Conservation (phyloP, 2,329 filamentous ascomycete genomes). For the Aspergillus sp. region DNA sequence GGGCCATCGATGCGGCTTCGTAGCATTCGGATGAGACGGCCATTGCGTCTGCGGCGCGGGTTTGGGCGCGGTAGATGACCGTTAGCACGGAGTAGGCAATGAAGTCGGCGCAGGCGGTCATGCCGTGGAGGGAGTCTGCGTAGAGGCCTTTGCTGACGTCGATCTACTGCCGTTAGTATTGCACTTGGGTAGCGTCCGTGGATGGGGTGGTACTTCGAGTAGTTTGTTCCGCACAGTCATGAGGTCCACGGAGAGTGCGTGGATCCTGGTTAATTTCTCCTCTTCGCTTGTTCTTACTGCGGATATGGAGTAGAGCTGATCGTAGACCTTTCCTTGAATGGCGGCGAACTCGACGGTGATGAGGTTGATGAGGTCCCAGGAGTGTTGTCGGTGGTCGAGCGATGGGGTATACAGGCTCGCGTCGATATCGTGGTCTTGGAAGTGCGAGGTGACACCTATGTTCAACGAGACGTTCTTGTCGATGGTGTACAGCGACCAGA, state of each 20-base stretch:
- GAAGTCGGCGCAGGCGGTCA: conserved; percentile 27
- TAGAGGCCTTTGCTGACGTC: conserved; percentile 24
- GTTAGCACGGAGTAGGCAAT: conserved; percentile 26
- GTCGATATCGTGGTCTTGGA: conserved; percentile 30
- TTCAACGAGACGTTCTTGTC: conserved; percentile 29
- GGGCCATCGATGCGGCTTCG: conserved; percentile 24
- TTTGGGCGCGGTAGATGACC: conserved; percentile 26
- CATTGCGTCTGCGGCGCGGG: conserved; percentile 22
- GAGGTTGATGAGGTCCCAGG: conserved; percentile 27
- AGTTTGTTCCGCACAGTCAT: conserved; percentile 23
- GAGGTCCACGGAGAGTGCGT: conserved; percentile 22
- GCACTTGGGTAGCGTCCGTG: neutral
- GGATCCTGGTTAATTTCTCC: conserved; percentile 16
- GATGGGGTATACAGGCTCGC: conserved; percentile 21
- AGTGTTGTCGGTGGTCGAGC: conserved; percentile 13
- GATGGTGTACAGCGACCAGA: conserved; percentile 27
- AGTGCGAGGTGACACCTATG: conserved; percentile 24
- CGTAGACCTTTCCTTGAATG: conserved; percentile 26
- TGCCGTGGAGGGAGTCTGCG: conserved; percentile 24
- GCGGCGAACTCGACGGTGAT: conserved; percentile 22
- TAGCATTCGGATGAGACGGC: conserved; percentile 27
- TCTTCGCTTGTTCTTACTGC: conserved; percentile 17
- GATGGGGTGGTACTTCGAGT: conserved; percentile 17
- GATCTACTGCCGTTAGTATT: conserved; percentile 14
- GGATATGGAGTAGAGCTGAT: conserved; percentile 23